Conservation (phyloP, 1,284 basidiomycete species). For the Ceratobasidium sp. region DNA sequence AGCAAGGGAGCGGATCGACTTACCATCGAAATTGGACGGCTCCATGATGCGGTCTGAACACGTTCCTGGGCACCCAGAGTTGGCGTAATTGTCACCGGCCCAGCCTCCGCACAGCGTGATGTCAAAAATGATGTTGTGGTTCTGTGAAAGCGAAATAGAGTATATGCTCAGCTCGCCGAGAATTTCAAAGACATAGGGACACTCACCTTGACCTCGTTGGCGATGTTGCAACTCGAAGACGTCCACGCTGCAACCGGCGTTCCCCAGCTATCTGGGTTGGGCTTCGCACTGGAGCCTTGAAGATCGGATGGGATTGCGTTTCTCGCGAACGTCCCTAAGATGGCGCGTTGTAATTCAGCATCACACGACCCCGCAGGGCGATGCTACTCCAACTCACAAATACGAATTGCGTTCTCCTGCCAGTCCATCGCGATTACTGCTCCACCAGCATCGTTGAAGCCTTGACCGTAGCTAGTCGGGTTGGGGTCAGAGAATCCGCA, state of each 20-base stretch:
- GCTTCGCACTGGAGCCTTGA: conserved; percentile 58
- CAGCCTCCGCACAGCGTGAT: conserved; percentile 90
- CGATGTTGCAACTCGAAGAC: conserved; percentile 69
- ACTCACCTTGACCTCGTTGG: conserved; percentile 66
- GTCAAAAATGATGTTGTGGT: conserved; percentile 62
- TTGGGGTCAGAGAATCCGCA: conserved; percentile 81
- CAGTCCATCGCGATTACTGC: conserved; percentile 85
- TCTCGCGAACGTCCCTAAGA: conserved; percentile 78
- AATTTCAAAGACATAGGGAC: neutral
- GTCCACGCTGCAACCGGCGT: conserved; percentile 71
- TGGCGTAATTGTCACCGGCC: conserved; percentile 82
- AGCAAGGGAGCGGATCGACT: neutral
- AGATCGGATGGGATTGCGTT: conserved; percentile 78
- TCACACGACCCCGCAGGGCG: conserved; percentile 2
- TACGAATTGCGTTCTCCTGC: conserved; percentile 78
- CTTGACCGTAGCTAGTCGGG: conserved; percentile 76
- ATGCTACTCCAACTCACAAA: conserved; percentile 67
- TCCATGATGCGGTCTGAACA: conserved; percentile 75
- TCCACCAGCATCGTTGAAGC: conserved; percentile 77
- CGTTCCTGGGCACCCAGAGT: conserved; percentile 80
- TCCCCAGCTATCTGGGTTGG: conserved; percentile 75
- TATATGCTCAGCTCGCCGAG: neutral
- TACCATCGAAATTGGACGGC: conserved; percentile 66
- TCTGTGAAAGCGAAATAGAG: conserved; percentile 16
- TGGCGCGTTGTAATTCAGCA: neutral